These are phyloP conservation scores for Plectosphaerella cucumerina DNA, from an alignment of 2,329 filamentous ascomycete species.

Conservation along the genomic window DNA sequence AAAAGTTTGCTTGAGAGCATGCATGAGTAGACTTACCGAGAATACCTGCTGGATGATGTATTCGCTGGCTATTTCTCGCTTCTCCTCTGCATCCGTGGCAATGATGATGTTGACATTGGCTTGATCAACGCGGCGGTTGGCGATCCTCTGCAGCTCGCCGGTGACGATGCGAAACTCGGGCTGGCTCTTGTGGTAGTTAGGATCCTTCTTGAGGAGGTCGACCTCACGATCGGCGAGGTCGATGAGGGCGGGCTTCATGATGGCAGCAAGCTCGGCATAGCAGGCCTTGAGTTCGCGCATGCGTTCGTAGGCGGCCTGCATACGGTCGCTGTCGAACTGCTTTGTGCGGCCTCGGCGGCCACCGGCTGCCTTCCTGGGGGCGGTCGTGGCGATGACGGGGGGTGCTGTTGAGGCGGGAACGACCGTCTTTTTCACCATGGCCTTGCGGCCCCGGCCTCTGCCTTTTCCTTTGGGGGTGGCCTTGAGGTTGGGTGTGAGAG, in stretches of 20 bases:
- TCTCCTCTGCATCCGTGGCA: conserved; percentile 22
- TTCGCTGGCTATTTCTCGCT: conserved; percentile 33
- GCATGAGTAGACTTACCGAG: conserved; percentile 27
- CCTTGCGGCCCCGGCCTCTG: conserved; percentile 14
- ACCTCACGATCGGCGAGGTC: conserved; percentile 60
- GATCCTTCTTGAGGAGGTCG: conserved; percentile 51
- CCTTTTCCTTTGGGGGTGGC: conserved; percentile 16
- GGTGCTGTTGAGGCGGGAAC: conserved; percentile 15
- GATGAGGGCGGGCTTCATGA: conserved; percentile 60
- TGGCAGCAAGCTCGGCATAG: conserved; percentile 58
- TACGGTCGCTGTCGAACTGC: conserved; percentile 48
- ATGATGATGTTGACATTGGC: conserved; percentile 22
- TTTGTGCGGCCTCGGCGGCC: conserved; percentile 49
- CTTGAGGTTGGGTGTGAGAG: conserved; percentile 10
- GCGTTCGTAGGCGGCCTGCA: conserved; percentile 57
- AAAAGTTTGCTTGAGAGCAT: conserved; percentile 9
- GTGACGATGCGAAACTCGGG: conserved; percentile 49
- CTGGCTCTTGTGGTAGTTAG: conserved; percentile 47
- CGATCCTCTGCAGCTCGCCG: conserved; percentile 37
- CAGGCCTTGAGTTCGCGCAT: conserved; percentile 63
- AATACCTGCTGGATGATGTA: conserved; percentile 28
- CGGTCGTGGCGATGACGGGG: conserved; percentile 24
- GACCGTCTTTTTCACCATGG: conserved; percentile 17
- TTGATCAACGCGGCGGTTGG: conserved; percentile 24
- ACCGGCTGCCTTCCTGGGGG: conserved; percentile 20